Percentiles rank a stretch among this genome's conserved stretches.
These are phyloP conservation scores for Globisporangium acanthophoron DNA, from an alignment of 352 stramenopile species.

Conservation along the genomic window DNA sequence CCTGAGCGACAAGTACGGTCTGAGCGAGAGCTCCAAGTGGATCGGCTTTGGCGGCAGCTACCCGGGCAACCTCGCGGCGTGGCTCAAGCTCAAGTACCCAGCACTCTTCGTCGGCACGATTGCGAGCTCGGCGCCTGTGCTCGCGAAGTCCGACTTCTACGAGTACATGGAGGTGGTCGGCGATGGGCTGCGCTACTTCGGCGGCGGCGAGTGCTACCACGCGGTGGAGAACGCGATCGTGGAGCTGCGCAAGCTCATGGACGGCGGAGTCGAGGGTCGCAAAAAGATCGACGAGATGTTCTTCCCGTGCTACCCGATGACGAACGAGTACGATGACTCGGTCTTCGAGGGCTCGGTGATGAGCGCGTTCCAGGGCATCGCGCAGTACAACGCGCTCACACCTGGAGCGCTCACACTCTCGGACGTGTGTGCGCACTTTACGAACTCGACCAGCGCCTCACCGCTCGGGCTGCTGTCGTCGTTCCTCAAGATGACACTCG, in stretches of 20 bases:
- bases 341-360: slow-evolving; percentile 75
- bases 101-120: slow-evolving; percentile 90
- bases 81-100: slow-evolving; percentile 92
- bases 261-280: slow-evolving; percentile 37
- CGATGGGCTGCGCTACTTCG: slow-evolving; percentile 74
- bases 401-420: slow-evolving; percentile 44
- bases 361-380: slow-evolving; percentile 71
- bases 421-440: slow-evolving; percentile 63
- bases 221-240: slow-evolving; percentile 56
- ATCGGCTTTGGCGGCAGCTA: slow-evolving; percentile 95
- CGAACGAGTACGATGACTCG: slow-evolving; percentile 75
- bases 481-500: slow-evolving; percentile 53
- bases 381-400: slow-evolving; percentile 66
- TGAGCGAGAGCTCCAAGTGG: slow-evolving; percentile 64
- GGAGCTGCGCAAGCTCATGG: slow-evolving; percentile 47
- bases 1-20: slow-evolving; percentile 57
- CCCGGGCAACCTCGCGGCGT: slow-evolving; percentile 91
- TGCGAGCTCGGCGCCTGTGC: slow-evolving; percentile 87
- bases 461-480: slow-evolving; percentile 39
- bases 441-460: slow-evolving; percentile 14
- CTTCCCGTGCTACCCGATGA: slow-evolving; percentile 63
- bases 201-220: slow-evolving; percentile 75
- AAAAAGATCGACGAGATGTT: slow-evolving; percentile 46
- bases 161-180: slow-evolving; percentile 89
- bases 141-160: slow-evolving; percentile 74